A percentile compares a stretch with the other conserved stretches of the same genome.
Evolutionary conservation across 805 yeast genomes (phyloP).

Genomic region (Schizosaccharomyces pombe): DNA sequence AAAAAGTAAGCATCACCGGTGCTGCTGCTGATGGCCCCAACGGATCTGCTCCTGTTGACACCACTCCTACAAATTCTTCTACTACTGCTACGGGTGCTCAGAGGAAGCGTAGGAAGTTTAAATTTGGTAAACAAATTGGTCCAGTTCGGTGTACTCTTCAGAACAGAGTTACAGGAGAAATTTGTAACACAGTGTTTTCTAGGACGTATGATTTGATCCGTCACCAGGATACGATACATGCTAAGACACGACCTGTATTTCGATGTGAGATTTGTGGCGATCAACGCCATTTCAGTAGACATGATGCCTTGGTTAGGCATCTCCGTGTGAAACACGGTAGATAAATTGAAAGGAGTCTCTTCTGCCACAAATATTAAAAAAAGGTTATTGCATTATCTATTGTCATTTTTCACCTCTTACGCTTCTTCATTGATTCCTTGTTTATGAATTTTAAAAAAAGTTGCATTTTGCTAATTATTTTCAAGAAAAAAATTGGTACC

Average conservation of each 20-base stretch:
- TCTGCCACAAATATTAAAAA: too few species aligned
- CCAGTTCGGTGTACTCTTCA: conserved; percentile 31
- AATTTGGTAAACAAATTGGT: conserved; percentile 7
- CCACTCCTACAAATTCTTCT: not conserved
- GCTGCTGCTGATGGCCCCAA: not conserved
- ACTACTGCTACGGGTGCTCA: not conserved
- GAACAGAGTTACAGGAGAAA: conserved; percentile 36
- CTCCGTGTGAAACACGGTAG: conserved; percentile 67
- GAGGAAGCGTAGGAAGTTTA: conserved; percentile 4
- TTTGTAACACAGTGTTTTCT: conserved; percentile 61
- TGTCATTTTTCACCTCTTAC: too few species aligned
- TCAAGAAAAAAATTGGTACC: too few species aligned
- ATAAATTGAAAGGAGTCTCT: too few species aligned
- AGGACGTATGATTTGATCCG: conserved; percentile 85
- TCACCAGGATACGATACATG: conserved; percentile 91
- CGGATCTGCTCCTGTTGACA: not conserved
- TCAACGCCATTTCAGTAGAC: conserved; percentile 69
- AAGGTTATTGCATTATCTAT: too few species aligned
- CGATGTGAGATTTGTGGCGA: conserved; percentile 72
- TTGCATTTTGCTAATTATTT: too few species aligned
- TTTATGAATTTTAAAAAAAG: too few species aligned
- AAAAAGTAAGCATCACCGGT: too few species aligned
- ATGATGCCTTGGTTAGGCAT: conserved; percentile 86
- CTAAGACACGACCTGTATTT: conserved; percentile 61
- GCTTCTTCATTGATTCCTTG: too few species aligned